Evolutionary conservation across 2,329 filamentous ascomycete genomes (phyloP), one percentile per base, ranked within the genome.

Genomic region (Neopestalotiopsis sp.): DNA sequence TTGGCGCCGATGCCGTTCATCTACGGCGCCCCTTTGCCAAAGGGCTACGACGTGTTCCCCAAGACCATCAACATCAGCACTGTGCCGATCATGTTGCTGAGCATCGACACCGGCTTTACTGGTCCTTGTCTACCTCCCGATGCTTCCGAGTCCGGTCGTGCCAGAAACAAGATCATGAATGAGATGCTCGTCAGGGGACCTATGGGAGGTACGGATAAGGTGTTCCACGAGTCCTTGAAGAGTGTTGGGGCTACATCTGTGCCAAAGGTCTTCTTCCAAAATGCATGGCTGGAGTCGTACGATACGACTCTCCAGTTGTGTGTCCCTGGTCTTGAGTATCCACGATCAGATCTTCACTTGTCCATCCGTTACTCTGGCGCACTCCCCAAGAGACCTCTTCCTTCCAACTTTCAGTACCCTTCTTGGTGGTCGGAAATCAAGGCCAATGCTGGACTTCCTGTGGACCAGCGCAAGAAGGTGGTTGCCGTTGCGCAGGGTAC

Each of bases 401-500:
- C 78, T 38, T 61, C 73, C 0, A 72, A 75, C 38, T 77, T 80
- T 57, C 70, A 70, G 2, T 79, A 77, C 56, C 85, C 86, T 1
- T 56, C 72, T 6, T 88, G 84, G 82, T 88, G 83, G 84, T 69
- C 76, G 4, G 80, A 82, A 7, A 77, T 87, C 17, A 74, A 79
- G n/a, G 69, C 73, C n/a, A 79, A 81, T 62, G 75, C 71, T 24
- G 70, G 66, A 13, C 69, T 71, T 4, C 57, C 65, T 9, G 70
- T 66, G 2, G 57, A 66, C 1, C 45, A 71, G 65, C 67, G 75
- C 71, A 82, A 80, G 67, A 81, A 79, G 61, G 72, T 87, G 28
- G 76, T 87, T 10, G 78, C 81, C 20, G 84, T 87, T 4, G 79
- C 81, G 0, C 85, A 87, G 71, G 85, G 86, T 5, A 87, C 85